Evolutionary conservation across 768 basidiomycete genomes (phyloP).

Genomic region (Trametopsis cervina): DNA sequence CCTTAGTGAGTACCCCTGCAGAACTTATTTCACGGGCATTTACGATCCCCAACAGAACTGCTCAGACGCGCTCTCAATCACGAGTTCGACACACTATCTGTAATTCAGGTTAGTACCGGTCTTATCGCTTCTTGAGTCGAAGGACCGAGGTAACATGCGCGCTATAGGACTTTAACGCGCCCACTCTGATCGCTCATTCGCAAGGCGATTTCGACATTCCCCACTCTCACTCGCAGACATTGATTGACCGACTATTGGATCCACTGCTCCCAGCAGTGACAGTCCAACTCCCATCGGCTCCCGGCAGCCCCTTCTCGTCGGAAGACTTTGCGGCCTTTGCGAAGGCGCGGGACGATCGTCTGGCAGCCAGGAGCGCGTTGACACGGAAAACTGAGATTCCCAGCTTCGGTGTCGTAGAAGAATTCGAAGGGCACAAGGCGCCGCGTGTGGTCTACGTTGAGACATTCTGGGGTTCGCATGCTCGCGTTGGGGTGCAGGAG

Average conservation of each 20-base stretch:
- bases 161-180: constrained; percentile 53
- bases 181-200: constrained; percentile 70
- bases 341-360: constrained; percentile 34
- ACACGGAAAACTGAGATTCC: constrained; percentile 39
- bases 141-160: neutral
- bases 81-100: constrained; percentile 55
- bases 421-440: constrained; percentile 37
- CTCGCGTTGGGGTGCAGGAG: constrained; percentile 50
- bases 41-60: constrained; percentile 40
- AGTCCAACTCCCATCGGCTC: constrained; percentile 30
- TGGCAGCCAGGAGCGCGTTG: constrained; percentile 33
- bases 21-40: no score
- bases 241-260: constrained; percentile 65
- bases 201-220: constrained; percentile 71
- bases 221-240: constrained; percentile 53
- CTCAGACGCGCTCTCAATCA: constrained; percentile 49
- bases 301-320: constrained; percentile 18
- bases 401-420: constrained; percentile 44
- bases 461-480: constrained; percentile 52
- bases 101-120: constrained; percentile 43
- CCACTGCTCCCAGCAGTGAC: constrained; percentile 46
- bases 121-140: constrained; percentile 1
- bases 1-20: constrained; percentile 60
- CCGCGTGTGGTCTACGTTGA: constrained; percentile 48
- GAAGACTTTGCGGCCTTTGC: constrained; percentile 41